Base-by-base conservation (phyloP, 2,329 filamentous ascomycete species). In the Epichloe scottii region DNA sequence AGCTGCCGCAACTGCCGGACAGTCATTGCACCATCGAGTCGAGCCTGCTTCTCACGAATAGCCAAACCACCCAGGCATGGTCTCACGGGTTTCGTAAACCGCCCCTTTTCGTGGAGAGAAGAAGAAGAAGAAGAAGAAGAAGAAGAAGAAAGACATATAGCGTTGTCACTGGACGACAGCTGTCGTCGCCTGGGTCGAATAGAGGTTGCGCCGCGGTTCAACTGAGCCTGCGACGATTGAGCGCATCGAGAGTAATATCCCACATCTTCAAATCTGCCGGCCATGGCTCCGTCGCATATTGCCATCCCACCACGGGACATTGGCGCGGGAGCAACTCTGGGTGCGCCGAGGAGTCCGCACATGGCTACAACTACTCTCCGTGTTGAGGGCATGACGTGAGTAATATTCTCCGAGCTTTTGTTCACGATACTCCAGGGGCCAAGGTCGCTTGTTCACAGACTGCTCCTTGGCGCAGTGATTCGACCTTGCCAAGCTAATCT, bases 291-390 rank as follows among this genome's bases (percentile, higher is more conserved):
- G 33, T 55, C 71, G 52, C 66, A 74, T 53, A 74, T 75, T 55
- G 65, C 69, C 52, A 66, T 80, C 52, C 73, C 75, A 30, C 58
- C 66, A 44, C 65, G 65, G 66, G 72, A 70, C 43, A 54, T 59
- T 39, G 58, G 57, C 46, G 64, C 51, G 19, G 49, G 52, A 45
- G 51, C 53, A 46, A 52, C 54, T 51, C 53, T 61, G 44, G 50
- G 52, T 44, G 55, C 58, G 15, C 56, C 63, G 12, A 60, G 49
- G 34, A 74, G 76, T 37, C 71, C 77, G 54, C 81, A 84, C 64
- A 85, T 94, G 81, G 88, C 88, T 39, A 95, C 87, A 12, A 97
- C 93, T 34, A 96, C 90, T 19, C 71, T 98, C 54, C 87, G 85
- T 62, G 85, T 98, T 40, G 89, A 86, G 58, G 93, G 93, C 59